Evolutionary conservation across 805 yeast genomes (phyloP), one percentile per base, ranked within the genome.

Genomic region (Citeromyces nyonsensis): DNA sequence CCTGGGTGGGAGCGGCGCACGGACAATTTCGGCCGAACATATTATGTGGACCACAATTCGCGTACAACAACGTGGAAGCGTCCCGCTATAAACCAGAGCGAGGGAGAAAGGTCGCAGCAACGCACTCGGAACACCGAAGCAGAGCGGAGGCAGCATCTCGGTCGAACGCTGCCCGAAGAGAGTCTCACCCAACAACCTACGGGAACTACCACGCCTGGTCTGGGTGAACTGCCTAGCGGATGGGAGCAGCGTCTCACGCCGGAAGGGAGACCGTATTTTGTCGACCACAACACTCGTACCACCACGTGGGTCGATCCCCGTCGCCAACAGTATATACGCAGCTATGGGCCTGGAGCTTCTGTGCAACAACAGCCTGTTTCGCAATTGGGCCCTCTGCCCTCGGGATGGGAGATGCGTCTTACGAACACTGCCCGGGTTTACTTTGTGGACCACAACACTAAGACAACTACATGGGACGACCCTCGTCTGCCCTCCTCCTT

Each of bases 281-380:
- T 91, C 31, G 99, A 91, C 56, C 99, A 91, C 60, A 91, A 91
- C 56, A 91, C 98, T n/a, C 72, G 99, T 55, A 91, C 99, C 1
- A 91, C 99, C 3, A 91, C 99, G 9, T 91, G 99, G 99, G 99
- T 91, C 30, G 99, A 91, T 56, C 99, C 99, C 42, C 73, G 99
- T 58, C 75, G 98, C 57, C 98, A 91, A 59, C 99, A 91, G 61
- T 91, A 84, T 56, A 91, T 91, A 45, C 79, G 96, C 53, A 84
- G 94, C 39, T 85, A 81, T 54, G 97, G 95, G 18, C 66, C 86
- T 69, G 57, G 73, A 47, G 79, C 95, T 4, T 84, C 95, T 13
- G 84, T 88, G 44, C 95, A 86, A 59, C 97, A 91, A 47, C 98
- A 91, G 61, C 95, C 97, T 22, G 95, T 91, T 9, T 80, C 94